phyloP scores from a whole-genome alignment of 768 basidiomycete genomes.

The Tylopilus subfusipes region DNA sequence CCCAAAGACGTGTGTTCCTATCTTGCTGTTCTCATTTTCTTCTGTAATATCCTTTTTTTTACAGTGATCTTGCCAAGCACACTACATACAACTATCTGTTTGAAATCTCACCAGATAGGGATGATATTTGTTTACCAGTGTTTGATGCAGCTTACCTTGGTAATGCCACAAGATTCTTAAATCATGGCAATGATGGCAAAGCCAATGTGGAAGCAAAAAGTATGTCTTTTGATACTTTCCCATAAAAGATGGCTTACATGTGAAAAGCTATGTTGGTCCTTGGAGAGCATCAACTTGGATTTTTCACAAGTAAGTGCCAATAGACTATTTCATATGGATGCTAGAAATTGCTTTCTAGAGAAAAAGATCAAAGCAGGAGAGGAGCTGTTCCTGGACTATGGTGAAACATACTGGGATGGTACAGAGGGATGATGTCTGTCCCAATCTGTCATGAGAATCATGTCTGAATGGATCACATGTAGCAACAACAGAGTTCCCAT shows the following conservation, averaged over 20 bases:
- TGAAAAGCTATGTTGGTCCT: slow-evolving; percentile 28
- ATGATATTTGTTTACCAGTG: neutral
- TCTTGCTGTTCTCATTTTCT: neutral
- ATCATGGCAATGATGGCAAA: slow-evolving; percentile 24
- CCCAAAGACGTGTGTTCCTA: neutral
- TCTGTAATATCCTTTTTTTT: neutral
- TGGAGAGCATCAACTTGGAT: slow-evolving; percentile 36
- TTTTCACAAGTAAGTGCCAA: slow-evolving; percentile 34
- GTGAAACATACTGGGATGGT: slow-evolving; percentile 27
- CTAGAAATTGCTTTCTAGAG: slow-evolving; percentile 9
- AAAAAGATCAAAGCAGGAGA: slow-evolving; percentile 28
- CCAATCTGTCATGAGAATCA: too few relatives aligned
- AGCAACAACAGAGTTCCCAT: neutral
- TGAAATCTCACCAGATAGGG: slow-evolving; percentile 2
- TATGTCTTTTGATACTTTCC: slow-evolving; percentile 14
- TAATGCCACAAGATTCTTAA: slow-evolving; percentile 45
- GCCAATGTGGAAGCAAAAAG: slow-evolving; percentile 25
- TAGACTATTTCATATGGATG: neutral
- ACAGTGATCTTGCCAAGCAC: slow-evolving; percentile 14
- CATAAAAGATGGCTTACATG: neutral
- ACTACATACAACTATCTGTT: slow-evolving; percentile 36
- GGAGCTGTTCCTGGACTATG: slow-evolving; percentile 39
- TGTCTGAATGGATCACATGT: neutral
- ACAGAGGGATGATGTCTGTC: too few relatives aligned
- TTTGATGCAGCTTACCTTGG: slow-evolving; percentile 42